Conservation (phyloP, 2,329 filamentous ascomycete genomes). For the Neofusicoccum umdonicola region DNA sequence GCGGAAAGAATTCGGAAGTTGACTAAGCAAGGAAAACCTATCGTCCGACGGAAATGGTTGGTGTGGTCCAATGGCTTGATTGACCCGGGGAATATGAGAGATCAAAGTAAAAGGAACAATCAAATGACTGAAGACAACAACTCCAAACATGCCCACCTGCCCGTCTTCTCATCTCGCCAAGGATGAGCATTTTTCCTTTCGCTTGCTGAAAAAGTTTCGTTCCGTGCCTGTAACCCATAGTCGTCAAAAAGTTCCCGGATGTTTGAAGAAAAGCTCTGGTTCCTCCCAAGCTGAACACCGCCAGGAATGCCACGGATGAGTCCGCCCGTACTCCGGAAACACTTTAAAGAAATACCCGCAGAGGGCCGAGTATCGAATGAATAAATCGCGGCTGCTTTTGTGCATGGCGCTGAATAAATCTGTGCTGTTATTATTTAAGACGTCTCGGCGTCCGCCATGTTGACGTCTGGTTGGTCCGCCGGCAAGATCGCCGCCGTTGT, state of each 20-base stretch:
- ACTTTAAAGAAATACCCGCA: neutral
- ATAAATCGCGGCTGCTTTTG: constrained; percentile 10
- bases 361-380: neutral
- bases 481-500: neutral
- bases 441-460: constrained; percentile 10
- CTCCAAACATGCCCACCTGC: constrained; percentile 1
- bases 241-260: constrained; percentile 2
- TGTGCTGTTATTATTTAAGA: constrained; percentile 4
- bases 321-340: constrained; percentile 2
- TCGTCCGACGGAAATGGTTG: neutral
- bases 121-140: neutral
- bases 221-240: constrained; percentile 3
- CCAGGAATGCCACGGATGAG: constrained; percentile 13
- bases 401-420: neutral
- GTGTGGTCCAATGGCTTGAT: neutral
- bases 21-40: neutral
- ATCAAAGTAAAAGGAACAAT: neutral
- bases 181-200: constrained; percentile 2
- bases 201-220: constrained; percentile 6
- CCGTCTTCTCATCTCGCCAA: constrained; percentile 7
- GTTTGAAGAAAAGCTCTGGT: neutral
- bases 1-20: neutral
- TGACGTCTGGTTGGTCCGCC: neutral
- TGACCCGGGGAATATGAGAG: constrained; percentile 9
- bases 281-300: constrained; percentile 7